A percentile compares a stretch with the other conserved stretches of the same genome.
Conservation (phyloP, 1,284 basidiomycete genomes). For the Ceratobasidium sp. region DNA sequence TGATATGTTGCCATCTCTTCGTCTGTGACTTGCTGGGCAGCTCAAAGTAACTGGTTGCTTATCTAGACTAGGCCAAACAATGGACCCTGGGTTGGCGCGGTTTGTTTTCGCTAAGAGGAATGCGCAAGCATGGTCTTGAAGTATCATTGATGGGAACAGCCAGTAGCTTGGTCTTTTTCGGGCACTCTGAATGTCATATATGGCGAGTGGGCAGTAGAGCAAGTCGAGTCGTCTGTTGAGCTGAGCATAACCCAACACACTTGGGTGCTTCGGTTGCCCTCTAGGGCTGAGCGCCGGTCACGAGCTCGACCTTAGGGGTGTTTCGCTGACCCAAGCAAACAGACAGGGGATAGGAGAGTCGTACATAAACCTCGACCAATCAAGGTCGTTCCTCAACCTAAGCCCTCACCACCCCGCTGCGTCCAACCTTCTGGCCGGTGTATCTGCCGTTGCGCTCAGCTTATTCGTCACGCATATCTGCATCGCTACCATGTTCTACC, state of each 20-base stretch:
- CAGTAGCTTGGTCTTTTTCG: too few relatives aligned
- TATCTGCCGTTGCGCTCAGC: neutral
- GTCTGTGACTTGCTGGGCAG: too few relatives aligned
- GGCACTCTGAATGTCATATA: too few relatives aligned
- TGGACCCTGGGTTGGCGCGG: constrained; percentile 18
- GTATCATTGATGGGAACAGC: too few relatives aligned
- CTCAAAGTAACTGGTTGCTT: too few relatives aligned
- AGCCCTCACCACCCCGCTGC: constrained; percentile 1
- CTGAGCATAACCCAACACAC: neutral
- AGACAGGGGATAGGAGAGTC: neutral
- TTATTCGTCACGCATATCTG: neutral
- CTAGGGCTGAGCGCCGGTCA: neutral
- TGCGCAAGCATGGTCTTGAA: too few relatives aligned
- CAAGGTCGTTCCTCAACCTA: neutral
- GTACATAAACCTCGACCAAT: neutral
- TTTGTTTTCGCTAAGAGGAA: neutral
- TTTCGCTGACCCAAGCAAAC: neutral
- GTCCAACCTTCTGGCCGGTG: neutral
- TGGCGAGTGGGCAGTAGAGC: too few relatives aligned
- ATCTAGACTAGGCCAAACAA: neutral
- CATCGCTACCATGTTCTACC: neutral
- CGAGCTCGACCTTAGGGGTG: neutral
- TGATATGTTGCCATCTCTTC: too few relatives aligned
- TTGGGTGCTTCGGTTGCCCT: neutral
- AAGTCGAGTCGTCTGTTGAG: too few relatives aligned